Conservation (phyloP, 2,329 filamentous ascomycete genomes). For the Colletotrichum sp. region DNA sequence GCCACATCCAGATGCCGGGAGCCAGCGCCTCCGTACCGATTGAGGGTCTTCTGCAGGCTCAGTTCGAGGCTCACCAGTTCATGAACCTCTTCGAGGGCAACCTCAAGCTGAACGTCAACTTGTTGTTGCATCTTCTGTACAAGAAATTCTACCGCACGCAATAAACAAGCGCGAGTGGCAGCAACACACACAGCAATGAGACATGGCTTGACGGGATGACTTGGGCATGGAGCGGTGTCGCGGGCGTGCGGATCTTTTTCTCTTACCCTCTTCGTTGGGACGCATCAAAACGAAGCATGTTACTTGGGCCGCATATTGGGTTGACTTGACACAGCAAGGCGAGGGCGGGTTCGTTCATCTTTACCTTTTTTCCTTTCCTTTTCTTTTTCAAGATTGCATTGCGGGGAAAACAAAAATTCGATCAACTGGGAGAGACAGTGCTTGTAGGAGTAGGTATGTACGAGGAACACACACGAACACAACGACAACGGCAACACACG, state of each 20-base stretch:
- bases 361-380: not conserved
- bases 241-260: constrained; percentile 8
- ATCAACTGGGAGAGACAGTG: not conserved
- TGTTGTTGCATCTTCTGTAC: constrained; percentile 95
- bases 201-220: constrained; percentile 15
- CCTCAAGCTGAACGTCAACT: constrained; percentile 91
- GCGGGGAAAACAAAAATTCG: constrained; percentile 9
- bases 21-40: constrained; percentile 88
- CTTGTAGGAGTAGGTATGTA: constrained; percentile 10
- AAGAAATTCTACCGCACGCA: constrained; percentile 94
- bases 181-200: not conserved
- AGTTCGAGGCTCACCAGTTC: constrained; percentile 96
- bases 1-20: constrained; percentile 94
- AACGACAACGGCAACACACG: not conserved
- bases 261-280: not conserved
- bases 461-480: not conserved
- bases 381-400: constrained; percentile 1
- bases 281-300: constrained; percentile 11
- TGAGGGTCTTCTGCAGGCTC: constrained; percentile 92
- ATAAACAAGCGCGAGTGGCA: constrained; percentile 34
- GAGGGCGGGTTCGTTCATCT: not conserved
- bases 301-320: constrained; percentile 12
- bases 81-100: constrained; percentile 90
- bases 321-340: constrained; percentile 9
- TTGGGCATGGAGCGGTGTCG: constrained; percentile 2